A percentile compares a stretch with the other conserved stretches of the same genome.
phyloP scores from a whole-genome alignment of 805 yeast genomes.

The Nakazawaea anatomiae region DNA sequence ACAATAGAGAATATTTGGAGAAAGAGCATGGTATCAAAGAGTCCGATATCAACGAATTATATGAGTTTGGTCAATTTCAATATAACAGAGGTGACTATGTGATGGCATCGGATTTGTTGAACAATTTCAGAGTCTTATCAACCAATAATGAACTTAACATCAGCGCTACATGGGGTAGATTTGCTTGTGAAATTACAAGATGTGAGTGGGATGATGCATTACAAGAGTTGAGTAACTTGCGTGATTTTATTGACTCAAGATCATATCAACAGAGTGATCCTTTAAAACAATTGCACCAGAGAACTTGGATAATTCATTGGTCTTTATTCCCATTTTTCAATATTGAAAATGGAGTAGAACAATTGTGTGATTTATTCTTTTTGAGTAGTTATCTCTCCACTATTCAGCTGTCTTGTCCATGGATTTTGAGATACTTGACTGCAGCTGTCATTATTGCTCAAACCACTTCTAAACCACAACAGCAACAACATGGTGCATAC shows the following conservation, averaged over 20 bases:
- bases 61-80: slow-evolving; percentile 56
- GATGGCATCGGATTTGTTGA: slow-evolving; percentile 52
- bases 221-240: slow-evolving; percentile 46
- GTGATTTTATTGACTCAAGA: slow-evolving; percentile 55
- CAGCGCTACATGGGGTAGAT: slow-evolving; percentile 63
- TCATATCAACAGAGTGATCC: slow-evolving; percentile 40
- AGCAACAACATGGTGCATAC: slow-evolving; percentile 29
- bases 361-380: slow-evolving; percentile 51
- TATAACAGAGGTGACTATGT: slow-evolving; percentile 59
- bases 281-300: slow-evolving; percentile 51
- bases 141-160: slow-evolving; percentile 42
- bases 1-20: slow-evolving; percentile 41
- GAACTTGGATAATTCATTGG: slow-evolving; percentile 70
- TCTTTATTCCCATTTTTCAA: slow-evolving; percentile 58
- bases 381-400: slow-evolving; percentile 56
- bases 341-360: slow-evolving; percentile 44
- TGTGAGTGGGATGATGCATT: slow-evolving; percentile 47
- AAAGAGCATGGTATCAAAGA: slow-evolving; percentile 40
- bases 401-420: slow-evolving; percentile 67
- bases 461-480: slow-evolving; percentile 26
- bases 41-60: slow-evolving; percentile 42
- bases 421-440: slow-evolving; percentile 61
- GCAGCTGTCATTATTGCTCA: slow-evolving; percentile 45
- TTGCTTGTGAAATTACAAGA: slow-evolving; percentile 54
- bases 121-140: slow-evolving; percentile 51